These are phyloP conservation scores for Orobanche coerulescens DNA, from an alignment of 257 asterid species.

Conservation along the genomic window DNA sequence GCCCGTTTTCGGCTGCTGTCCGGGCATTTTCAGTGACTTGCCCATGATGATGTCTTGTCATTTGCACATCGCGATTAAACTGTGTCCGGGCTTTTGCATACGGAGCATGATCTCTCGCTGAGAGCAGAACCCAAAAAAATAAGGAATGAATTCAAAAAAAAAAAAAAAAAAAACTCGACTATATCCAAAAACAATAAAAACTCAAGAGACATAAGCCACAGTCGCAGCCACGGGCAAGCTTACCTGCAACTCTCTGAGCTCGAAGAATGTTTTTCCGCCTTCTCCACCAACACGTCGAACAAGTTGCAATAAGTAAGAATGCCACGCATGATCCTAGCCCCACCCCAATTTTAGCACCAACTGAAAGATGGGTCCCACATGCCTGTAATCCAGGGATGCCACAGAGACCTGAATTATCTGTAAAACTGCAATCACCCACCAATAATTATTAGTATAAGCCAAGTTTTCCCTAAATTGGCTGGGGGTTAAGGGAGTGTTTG, in stretches of 20 bases:
- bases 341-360: conserved; percentile 70
- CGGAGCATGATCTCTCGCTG: conserved; percentile 97
- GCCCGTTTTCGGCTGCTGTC: conserved; percentile 79
- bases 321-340: conserved; percentile 51
- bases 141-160: conserved; percentile 1
- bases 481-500: not conserved
- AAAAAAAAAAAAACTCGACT: not conserved
- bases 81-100: conserved; percentile 84
- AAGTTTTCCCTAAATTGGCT: not conserved
- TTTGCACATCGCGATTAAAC: conserved; percentile 68
- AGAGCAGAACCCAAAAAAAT: not conserved
- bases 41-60: conserved; percentile 58
- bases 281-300: conserved; percentile 92
- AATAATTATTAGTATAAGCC: conserved; percentile 17
- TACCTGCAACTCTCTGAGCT: conserved; percentile 83
- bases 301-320: conserved; percentile 49
- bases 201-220: not conserved
- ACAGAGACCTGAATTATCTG: conserved; percentile 89
- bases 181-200: not conserved
- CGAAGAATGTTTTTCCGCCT: conserved; percentile 86
- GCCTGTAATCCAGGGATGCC: conserved; percentile 84
- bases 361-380: conserved; percentile 75
- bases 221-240: not conserved
- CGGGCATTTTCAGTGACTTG: conserved; percentile 61
- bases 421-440: conserved; percentile 56